Percentiles rank a stretch among this genome's conserved stretches.
These are phyloP conservation scores for Cladosporium sp. DNA, from an alignment of 2,329 filamentous ascomycete genomes.

Conservation along the genomic window DNA sequence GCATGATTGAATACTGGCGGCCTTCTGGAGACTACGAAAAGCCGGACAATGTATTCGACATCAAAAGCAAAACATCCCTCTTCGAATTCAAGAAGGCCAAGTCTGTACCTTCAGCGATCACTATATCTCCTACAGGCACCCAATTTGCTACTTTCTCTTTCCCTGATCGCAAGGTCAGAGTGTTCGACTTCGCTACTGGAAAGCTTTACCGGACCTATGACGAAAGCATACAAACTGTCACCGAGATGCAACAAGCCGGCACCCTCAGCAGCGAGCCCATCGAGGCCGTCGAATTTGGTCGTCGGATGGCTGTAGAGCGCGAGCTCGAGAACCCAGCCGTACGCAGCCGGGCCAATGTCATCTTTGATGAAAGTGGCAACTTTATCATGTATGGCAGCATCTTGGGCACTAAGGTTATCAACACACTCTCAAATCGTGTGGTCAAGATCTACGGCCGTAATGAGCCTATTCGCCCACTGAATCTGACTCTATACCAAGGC, in stretches of 20 bases:
- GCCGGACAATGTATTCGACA: slow-evolving; percentile 82
- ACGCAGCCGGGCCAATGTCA: slow-evolving; percentile 71
- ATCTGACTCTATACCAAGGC: slow-evolving; percentile 86
- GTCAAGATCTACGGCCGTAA: slow-evolving; percentile 88
- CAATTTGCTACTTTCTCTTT: slow-evolving; percentile 87
- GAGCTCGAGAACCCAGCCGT: slow-evolving; percentile 71
- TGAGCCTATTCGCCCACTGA: slow-evolving; percentile 78
- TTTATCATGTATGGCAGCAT: slow-evolving; percentile 94
- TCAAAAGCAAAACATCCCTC: slow-evolving; percentile 88
- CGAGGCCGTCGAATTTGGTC: slow-evolving; percentile 87
- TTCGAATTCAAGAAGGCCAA: slow-evolving; percentile 98
- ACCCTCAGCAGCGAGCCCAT: slow-evolving; percentile 68
- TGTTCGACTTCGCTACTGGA: slow-evolving; percentile 87
- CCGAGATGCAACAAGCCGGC: slow-evolving; percentile 94
- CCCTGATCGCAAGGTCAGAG: slow-evolving; percentile 84
- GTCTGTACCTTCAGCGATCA: slow-evolving; percentile 73
- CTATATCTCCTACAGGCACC: slow-evolving; percentile 77
- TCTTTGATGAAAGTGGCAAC: slow-evolving; percentile 93
- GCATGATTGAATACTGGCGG: slow-evolving; percentile 97
- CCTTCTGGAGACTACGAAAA: slow-evolving; percentile 80
- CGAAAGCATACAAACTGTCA: slow-evolving; percentile 82
- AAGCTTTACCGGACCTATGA: slow-evolving; percentile 93
- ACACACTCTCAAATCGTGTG: slow-evolving; percentile 88
- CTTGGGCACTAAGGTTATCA: slow-evolving; percentile 88
- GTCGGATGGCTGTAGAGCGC: slow-evolving; percentile 77